Evolutionary conservation across 1,284 basidiomycete genomes (phyloP), one percentile per base, ranked within the genome.

Genomic region (Tilletiaria anomala): DNA sequence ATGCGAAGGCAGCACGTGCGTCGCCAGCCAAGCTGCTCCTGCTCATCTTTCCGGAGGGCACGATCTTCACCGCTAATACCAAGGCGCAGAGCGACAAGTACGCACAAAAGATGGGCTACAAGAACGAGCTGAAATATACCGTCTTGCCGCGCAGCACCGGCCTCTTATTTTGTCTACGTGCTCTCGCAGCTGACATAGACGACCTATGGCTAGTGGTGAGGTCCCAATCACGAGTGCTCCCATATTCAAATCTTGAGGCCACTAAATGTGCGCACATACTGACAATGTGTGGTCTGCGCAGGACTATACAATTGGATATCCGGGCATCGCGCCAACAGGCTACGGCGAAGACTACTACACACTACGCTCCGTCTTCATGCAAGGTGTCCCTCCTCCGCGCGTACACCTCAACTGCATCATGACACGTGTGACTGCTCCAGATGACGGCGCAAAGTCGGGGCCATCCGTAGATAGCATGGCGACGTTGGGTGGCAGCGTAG

Each of bases 61-160:
- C 59, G 6, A 44, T 62, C 5, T 54, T 62, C 6, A 58, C 57
- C 16, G 19, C 19, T 3, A 32, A 47, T n/a, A 58, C 58, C 2
- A n/a, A 56, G 16, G 57, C 59, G 17, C 19, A 43, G 3, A 52
- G 48, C 15, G 53, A 52, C 32, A 56, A 55, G 36, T 62, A 54
- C 39, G 59, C 59, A 2, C 53, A 58, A 14, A 62, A 62, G 41
- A 44, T 45, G 37, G 56, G 54, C 12, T 48, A 54, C 84, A 68
- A 76, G 23, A 86, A 94, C 64, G 76, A 86, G 70, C 71, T 70
- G 35, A 79, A 93, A 60, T n/a, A 8, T 29, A 68, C 77, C 14
- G 74, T 97, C 5, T 75, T 94, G 36, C 91, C 91, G 1, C 76
- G 89, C 36, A 84, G 87, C 19, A 93, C 86, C 0, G 91, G 91